Evolutionary conservation across 306 rosid genomes (phyloP), one percentile per base, ranked within the genome.

Genomic region (Dalbergia cultrata): DNA sequence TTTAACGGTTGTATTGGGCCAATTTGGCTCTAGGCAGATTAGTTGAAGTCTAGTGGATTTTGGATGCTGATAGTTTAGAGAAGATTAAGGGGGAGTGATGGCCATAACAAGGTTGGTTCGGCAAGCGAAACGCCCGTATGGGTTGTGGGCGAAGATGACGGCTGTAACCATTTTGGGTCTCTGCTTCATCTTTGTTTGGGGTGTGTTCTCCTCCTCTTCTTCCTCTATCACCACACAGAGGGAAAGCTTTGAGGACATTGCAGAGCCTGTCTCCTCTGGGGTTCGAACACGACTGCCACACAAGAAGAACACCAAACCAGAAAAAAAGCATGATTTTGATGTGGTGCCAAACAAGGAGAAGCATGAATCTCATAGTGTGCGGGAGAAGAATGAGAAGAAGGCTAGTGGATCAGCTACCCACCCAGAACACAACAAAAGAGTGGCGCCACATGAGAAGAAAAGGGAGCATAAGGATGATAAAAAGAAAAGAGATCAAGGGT

Each of bases 241-340:
- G 72, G 98, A 93, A 76, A 95, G 97, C 79, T 93, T 95, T 72
- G 99, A 95, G 60, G 93, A 93, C 79, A 90, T 95, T 70, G 90
- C 86, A 0, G 89, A 87, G 72, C 97, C 94, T 8, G 86, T 87
- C 2, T 83, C 95, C 84, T 78, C 14, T 12, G 57, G 81, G 59
- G 18, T 71, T 74, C 85, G 63, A 65, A 31, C 61, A 34, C 34
- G 61, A 31, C 53, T 17, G 3, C 49, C 18, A 16, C 60, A n/a
- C 16, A 70, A 68, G 6, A 68, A 68, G 56, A 67, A 75, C 68
- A 83, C 54, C 69, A 68, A 63, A 49, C 78, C 69, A 44, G 79
- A 71, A 58, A 81, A 54, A 54, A 54, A 8, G 60, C 60, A 54
- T n/a, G 21, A 7, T 54, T 54, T n/a, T n/a, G 60, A 75, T n/a